These are phyloP conservation scores for Globisporangium mamillatum DNA, from an alignment of 352 stramenopile genomes.

Conservation along the genomic window DNA sequence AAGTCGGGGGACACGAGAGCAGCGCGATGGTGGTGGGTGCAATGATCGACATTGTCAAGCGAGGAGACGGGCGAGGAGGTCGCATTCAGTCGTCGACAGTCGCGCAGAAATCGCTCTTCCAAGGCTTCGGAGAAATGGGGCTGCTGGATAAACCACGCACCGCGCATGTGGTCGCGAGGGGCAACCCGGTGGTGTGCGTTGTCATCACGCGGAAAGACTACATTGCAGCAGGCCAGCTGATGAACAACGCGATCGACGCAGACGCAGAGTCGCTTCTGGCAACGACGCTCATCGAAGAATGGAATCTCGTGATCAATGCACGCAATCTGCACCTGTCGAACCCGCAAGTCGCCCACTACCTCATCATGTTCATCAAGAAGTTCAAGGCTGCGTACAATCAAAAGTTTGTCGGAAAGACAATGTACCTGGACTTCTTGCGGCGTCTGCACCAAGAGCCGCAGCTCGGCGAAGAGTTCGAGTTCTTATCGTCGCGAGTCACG, in stretches of 20 bases:
- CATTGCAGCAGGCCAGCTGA: constrained; percentile 39
- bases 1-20: neutral
- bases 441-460: constrained; percentile 56
- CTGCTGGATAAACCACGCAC: constrained; percentile 57
- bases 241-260: constrained; percentile 28
- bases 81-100: constrained; percentile 30
- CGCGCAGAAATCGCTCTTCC: constrained; percentile 53
- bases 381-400: constrained; percentile 77
- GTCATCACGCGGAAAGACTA: constrained; percentile 50
- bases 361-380: constrained; percentile 73
- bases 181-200: constrained; percentile 32
- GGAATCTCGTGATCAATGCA: constrained; percentile 57
- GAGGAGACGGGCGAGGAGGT: constrained; percentile 10
- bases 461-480: constrained; percentile 53
- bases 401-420: constrained; percentile 72
- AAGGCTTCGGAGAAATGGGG: constrained; percentile 82
- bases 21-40: constrained; percentile 1
- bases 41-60: neutral
- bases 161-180: constrained; percentile 42
- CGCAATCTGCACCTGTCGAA: constrained; percentile 66
- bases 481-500: constrained; percentile 45
- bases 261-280: constrained; percentile 58
- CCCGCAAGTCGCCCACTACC: constrained; percentile 55
- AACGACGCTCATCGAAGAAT: constrained; percentile 69
- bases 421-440: constrained; percentile 70